These are phyloP conservation scores for Trichoderma endophyticum DNA, from an alignment of 2,329 filamentous ascomycete genomes.

Conservation along the genomic window DNA sequence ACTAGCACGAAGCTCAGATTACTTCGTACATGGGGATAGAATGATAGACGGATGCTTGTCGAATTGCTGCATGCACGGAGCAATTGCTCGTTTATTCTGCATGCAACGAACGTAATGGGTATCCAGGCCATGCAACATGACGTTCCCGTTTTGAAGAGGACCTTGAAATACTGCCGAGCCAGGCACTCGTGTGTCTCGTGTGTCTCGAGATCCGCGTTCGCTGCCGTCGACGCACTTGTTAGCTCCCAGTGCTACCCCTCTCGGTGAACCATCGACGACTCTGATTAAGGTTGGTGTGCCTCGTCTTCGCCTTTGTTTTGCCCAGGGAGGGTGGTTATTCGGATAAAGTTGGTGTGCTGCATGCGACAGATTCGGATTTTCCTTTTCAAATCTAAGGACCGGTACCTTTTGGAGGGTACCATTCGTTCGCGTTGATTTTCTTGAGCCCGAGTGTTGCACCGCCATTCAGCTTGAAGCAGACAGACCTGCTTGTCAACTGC, in stretches of 20 bases:
- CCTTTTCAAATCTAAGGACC: background rate
- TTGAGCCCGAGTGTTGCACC: slow-evolving; percentile 11
- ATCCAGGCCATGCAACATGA: background rate
- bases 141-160: background rate
- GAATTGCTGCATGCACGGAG: background rate
- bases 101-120: background rate
- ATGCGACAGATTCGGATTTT: slow-evolving; percentile 6
- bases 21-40: background rate
- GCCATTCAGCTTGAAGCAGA: background rate
- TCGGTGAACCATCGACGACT: slow-evolving; percentile 2
- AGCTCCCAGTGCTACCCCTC: slow-evolving; percentile 11
- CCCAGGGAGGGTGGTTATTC: background rate
- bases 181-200: background rate
- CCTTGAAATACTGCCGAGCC: slow-evolving; percentile 6
- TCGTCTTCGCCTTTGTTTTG: background rate
- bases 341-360: slow-evolving; percentile 17
- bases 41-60: background rate
- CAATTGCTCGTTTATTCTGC: slow-evolving; percentile 7
- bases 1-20: background rate
- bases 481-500: background rate
- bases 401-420: slow-evolving; percentile 9
- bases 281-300: slow-evolving; percentile 10
- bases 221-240: slow-evolving; percentile 7
- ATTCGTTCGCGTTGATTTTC: slow-evolving; percentile 10
- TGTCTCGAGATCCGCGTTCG: slow-evolving; percentile 4